Base-by-base conservation (phyloP, 805 yeast genomes). In the Wickerhamomyces tratensis region DNA sequence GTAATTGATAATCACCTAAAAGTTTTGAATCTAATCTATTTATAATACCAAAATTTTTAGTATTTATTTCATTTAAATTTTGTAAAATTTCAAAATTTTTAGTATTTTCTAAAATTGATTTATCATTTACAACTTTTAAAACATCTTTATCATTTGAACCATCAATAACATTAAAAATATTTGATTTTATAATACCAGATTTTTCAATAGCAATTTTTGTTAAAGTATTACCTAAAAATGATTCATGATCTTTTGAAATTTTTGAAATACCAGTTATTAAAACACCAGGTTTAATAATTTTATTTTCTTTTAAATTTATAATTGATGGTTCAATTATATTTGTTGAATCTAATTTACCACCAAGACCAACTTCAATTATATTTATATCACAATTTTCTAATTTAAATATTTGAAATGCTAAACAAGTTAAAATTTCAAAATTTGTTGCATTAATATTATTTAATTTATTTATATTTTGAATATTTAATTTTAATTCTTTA, bases 321-420 rank as follows among this genome's bases (percentile, higher is more conserved):
- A 12, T 11, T 6, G 45, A 45, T 2, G 62, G 62, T 8, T 62
- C 62, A 2, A 82, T 58, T 0, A 85, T 85, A 63, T 91, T 91
- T 0, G 98, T 91, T 1, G 97, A 86, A 61, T 91, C 98, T 11
- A 78, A 58, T 36, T 84, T 61, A 0, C 98, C 98, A 3, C 98
- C 98, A 7, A 93, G 65, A 0, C 98, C 98, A 5, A 88, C 97
- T 59, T 91, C 98, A n/a, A 91, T 62, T 1, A 91, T 77, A 0
- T 95, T 96, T 42, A 83, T 63, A 25, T 82, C 79, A 6, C 88
- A 82, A 1, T 70, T 60, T 37, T 68, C 67, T 10, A 71, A 53
- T 35, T 69, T 68, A 58, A 93, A 93, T 25, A 86, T 74, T 50
- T 82, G 75, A 51, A 87, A 78, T 1, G 97, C 98, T 0, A 84